Conservation (phyloP, 2,329 filamentous ascomycete species). For the Aspergillus piperis region DNA sequence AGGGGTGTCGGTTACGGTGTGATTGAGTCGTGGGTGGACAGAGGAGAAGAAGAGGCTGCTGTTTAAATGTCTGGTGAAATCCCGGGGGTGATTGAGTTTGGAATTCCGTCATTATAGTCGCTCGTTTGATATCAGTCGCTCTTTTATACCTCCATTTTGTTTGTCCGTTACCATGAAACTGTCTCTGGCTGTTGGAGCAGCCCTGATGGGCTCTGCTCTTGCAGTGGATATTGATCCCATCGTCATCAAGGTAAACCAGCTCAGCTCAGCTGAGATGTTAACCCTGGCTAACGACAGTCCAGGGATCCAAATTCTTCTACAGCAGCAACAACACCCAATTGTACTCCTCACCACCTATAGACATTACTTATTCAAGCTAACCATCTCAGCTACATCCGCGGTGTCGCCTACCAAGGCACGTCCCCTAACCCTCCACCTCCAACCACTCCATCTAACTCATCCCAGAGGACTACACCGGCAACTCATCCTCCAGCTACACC, state of each 20-base stretch:
- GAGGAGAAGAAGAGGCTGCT: too few relatives aligned
- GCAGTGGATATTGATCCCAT: slow-evolving; percentile 60
- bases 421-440: neutral
- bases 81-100: too few relatives aligned
- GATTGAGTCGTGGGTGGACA: too few relatives aligned
- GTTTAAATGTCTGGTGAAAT: too few relatives aligned
- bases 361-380: slow-evolving; percentile 3
- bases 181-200: slow-evolving; percentile 21
- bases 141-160: neutral
- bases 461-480: slow-evolving; percentile 61
- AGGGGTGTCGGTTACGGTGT: too few relatives aligned
- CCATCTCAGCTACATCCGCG: slow-evolving; percentile 68
- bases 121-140: neutral
- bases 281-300: neutral
- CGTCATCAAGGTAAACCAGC: slow-evolving; percentile 49
- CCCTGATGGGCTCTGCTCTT: slow-evolving; percentile 49
- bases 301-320: slow-evolving; percentile 86
- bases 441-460: neutral
- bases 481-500: slow-evolving; percentile 62
- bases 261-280: too few relatives aligned
- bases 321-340: slow-evolving; percentile 73
- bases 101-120: too few relatives aligned
- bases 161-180: slow-evolving; percentile 20
- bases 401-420: slow-evolving; percentile 80
- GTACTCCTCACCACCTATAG: slow-evolving; percentile 2